Evolutionary conservation across 2,329 filamentous ascomycete genomes (phyloP).

Genomic region (Penicillium sp.): DNA sequence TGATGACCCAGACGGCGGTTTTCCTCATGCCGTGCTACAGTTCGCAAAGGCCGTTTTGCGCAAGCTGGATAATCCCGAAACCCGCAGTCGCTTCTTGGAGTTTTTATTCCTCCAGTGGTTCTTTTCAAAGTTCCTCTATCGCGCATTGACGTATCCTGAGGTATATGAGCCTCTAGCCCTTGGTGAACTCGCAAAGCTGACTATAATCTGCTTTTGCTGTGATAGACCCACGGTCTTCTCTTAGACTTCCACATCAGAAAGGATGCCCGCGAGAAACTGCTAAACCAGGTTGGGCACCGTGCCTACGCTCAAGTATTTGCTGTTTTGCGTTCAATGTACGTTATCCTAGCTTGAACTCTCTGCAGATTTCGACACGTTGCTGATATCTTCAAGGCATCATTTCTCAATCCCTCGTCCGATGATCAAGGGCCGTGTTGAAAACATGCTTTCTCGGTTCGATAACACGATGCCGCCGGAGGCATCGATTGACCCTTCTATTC

Average conservation of each 20-base stretch:
- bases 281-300: slow-evolving; percentile 73
- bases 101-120: slow-evolving; percentile 91
- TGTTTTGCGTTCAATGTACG: slow-evolving; percentile 68
- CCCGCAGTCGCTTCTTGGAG: slow-evolving; percentile 71
- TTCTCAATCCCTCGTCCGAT: slow-evolving; percentile 37
- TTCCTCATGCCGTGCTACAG: slow-evolving; percentile 80
- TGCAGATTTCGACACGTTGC: slow-evolving; percentile 28
- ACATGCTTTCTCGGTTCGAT: slow-evolving; percentile 38
- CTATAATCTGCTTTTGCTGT: slow-evolving; percentile 32
- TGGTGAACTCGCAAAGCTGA: slow-evolving; percentile 7
- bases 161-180: slow-evolving; percentile 49
- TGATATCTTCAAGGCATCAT: slow-evolving; percentile 32
- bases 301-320: slow-evolving; percentile 78
- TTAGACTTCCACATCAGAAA: slow-evolving; percentile 90
- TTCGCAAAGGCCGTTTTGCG: slow-evolving; percentile 80
- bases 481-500: slow-evolving; percentile 2
- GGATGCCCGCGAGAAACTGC: slow-evolving; percentile 75
- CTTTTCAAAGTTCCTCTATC: slow-evolving; percentile 81
- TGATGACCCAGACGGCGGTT: slow-evolving; percentile 81
- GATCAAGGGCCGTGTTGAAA: slow-evolving; percentile 39
- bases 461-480: slow-evolving; percentile 4
- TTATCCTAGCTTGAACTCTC: slow-evolving; percentile 25
- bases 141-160: slow-evolving; percentile 86
- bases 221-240: slow-evolving; percentile 62
- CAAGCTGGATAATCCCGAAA: slow-evolving; percentile 68